phyloP scores from a whole-genome alignment of 371 early-diverging fungal genomes.

The Rhizomucor miehei region DNA sequence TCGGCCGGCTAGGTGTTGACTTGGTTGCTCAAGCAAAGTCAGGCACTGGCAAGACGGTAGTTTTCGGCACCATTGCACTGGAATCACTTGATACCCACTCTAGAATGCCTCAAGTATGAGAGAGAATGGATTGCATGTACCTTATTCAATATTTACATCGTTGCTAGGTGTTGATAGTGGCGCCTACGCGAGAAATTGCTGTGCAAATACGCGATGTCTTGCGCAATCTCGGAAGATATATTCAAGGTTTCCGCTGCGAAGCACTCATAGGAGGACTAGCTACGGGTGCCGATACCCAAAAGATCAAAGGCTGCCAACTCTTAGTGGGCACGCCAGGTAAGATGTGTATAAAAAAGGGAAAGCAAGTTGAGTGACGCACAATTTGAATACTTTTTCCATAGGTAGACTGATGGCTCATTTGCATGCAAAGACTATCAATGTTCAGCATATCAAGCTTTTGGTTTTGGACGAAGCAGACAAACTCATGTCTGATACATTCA shows the following conservation, averaged over 20 bases:
- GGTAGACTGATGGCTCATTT: conserved; percentile 84
- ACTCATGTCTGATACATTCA: conserved; percentile 61
- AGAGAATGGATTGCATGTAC: not conserved
- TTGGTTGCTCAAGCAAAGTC: conserved; percentile 93
- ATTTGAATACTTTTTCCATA: too few relatives aligned
- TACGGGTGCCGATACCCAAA: conserved; percentile 64
- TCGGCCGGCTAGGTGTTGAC: conserved; percentile 79
- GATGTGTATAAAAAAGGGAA: not conserved
- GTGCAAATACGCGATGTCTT: conserved; percentile 85
- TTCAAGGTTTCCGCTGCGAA: conserved; percentile 61
- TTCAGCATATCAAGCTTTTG: conserved; percentile 71
- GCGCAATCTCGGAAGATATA: conserved; percentile 38
- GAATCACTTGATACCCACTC: conserved; percentile 61
- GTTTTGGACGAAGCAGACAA: conserved; percentile 97
- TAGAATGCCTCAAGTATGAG: conserved; percentile 27
- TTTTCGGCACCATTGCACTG: conserved; percentile 88
- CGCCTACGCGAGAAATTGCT: conserved; percentile 93
- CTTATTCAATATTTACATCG: not conserved
- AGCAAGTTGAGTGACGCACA: too few relatives aligned
- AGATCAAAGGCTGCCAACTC: conserved; percentile 67
- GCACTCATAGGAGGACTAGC: conserved; percentile 88
- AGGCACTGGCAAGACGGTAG: conserved; percentile 97
- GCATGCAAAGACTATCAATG: conserved; percentile 55
- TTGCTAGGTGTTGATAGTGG: conserved; percentile 75
- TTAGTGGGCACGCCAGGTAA: conserved; percentile 91